Conservation (phyloP, 805 yeast species). For the Wickerhamiella siamensis region DNA sequence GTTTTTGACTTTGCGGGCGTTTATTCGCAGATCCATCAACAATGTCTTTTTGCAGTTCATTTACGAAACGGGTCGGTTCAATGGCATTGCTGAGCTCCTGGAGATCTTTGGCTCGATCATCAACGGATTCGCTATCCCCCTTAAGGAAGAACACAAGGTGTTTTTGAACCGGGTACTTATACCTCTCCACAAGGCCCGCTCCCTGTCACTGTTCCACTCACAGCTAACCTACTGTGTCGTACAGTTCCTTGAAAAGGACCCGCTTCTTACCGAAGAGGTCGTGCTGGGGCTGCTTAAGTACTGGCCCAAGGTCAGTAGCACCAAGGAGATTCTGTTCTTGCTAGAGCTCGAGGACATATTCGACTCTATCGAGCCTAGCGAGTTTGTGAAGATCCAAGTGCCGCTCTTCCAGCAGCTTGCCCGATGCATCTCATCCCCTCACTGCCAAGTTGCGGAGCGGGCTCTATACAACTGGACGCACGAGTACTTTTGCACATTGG, state of each 20-base stretch:
- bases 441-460: slow-evolving; percentile 94
- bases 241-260: slow-evolving; percentile 92
- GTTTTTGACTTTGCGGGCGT: slow-evolving; percentile 75
- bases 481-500: slow-evolving; percentile 79
- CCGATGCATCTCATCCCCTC: slow-evolving; percentile 85
- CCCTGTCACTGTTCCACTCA: slow-evolving; percentile 83
- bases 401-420: slow-evolving; percentile 90
- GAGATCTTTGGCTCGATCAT: slow-evolving; percentile 93
- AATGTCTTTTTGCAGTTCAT: slow-evolving; percentile 86
- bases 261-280: slow-evolving; percentile 86
- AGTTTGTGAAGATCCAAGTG: slow-evolving; percentile 79
- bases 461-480: slow-evolving; percentile 89
- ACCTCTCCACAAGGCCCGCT: slow-evolving; percentile 85
- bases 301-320: slow-evolving; percentile 94
- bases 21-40: slow-evolving; percentile 79
- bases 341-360: slow-evolving; percentile 94
- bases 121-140: slow-evolving; percentile 93
- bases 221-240: slow-evolving; percentile 95
- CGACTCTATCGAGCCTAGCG: slow-evolving; percentile 88
- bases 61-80: slow-evolving; percentile 90
- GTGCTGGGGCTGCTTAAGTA: slow-evolving; percentile 80
- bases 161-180: slow-evolving; percentile 73
- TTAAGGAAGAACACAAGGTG: slow-evolving; percentile 92
- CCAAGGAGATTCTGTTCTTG: slow-evolving; percentile 90
- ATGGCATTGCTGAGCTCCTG: slow-evolving; percentile 86